Evolutionary conservation across 257 asterid species (phyloP), one percentile per base, ranked within the genome.

Genomic region (Fraxinus americana): DNA sequence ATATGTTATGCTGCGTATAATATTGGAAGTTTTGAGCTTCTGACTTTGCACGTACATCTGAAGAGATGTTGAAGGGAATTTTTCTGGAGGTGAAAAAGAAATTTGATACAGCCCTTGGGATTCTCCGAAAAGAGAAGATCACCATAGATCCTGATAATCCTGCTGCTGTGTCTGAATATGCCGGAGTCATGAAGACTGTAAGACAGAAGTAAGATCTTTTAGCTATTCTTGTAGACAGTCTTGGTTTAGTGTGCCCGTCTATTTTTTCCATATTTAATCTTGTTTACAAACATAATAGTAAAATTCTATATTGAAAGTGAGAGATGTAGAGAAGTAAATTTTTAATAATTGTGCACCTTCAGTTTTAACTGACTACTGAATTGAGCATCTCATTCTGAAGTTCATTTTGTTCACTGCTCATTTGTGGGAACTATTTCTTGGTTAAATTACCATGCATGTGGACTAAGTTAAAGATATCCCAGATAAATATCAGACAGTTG

Each of bases 61-160:
- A 83, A 96, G 99, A 96, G 84, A 73, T 93, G 92, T 87, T 96
- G 94, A 96, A 96, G 96, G 90, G 92, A 82, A 89, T 93, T 63
- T 96, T 96, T 81, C 91, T 89, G 25, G 98, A 96, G 78, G 92
- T 96, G 67, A 93, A 90, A 91, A 96, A 91, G 72, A 96, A 96
- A 80, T 92, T 88, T 74, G 98, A 96, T 85, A 93, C 97, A 66
- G 98, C 98, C 68, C 57, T 93, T 9, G 96, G 92, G 50, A 52
- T 96, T 81, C 90, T 96, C 3, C 87, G 87, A 67, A 89, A 87
- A 80, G 98, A 96, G 88, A 93, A 93, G 91, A 93, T 96, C 84
- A 92, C 96, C 73, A 88, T 96, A n/a, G 94, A 88, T 66, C 97
- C 98, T 32, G 89, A 92, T 57, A 94, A 96, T 85, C 89, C 99